Evolutionary conservation across 129 eudicot species (phyloP), one percentile per base, ranked within the genome.

Genomic region (Logfia minima): DNA sequence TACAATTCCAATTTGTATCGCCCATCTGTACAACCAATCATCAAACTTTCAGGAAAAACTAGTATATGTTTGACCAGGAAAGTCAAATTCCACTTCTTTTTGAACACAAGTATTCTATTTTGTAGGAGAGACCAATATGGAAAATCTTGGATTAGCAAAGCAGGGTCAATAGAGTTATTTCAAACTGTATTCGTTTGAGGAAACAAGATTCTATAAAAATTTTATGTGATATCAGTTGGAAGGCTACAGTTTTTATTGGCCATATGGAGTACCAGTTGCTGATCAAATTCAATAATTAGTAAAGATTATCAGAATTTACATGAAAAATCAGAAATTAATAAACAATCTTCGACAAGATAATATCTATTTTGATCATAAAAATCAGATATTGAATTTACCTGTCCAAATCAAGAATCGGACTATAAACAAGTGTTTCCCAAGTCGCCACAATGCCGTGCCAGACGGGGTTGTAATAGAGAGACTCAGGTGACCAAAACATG

Each of bases 401-500:
- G 96, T 94, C 99, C 81, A 94, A 85, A 85, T 94, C 99, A 71
- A 91, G 93, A 74, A 94, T 31, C 13, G 99, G 98, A 79, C 92
- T 91, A 80, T 91, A 94, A 52, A 94, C 99, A 35, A 91, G 84
- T 4, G 97, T 85, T 79, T 94, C 99, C 99, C 99, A 94, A 66
- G 97, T 91, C 16, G 85, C 83, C 0, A 94, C 97, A 67, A 91
- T 86, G 26, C 81, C 85, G 82, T 94, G 97, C 99, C 99, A 94
- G 18, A 91, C 87, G 1, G 99, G 96, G 72, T 94, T 94, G 88
- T 94, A 94, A 81, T 94, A 91, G 51, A 94, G 97, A 80, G 99
- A 89, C 43, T 94, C 99, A 0, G 99, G 88, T 26, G 99, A 89
- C 99, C 99, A 94, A 72, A 94, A 94, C 99, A 94, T 89, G 71